Evolutionary conservation across 768 basidiomycete species (phyloP).

Genomic region (Kwoniella heveanensis): DNA sequence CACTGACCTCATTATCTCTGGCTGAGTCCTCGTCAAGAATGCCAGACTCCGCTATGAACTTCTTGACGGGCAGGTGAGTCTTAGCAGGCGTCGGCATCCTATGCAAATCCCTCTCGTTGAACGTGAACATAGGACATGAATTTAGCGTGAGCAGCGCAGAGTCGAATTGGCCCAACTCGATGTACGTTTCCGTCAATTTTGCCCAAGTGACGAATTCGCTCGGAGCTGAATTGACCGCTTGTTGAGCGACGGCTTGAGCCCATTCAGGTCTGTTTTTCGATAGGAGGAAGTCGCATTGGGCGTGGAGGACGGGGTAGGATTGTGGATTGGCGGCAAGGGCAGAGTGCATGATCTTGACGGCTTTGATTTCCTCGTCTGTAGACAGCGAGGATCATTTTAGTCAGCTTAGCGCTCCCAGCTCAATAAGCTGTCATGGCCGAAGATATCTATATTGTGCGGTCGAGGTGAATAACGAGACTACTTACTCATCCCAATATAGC

Average conservation of each 20-base stretch:
- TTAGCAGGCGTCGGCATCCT: conserved; percentile 75
- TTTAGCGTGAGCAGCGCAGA: conserved; percentile 86
- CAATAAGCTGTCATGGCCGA: too few relatives aligned
- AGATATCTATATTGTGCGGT: too few relatives aligned
- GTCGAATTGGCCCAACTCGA: conserved; percentile 84
- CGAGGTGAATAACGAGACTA: conserved; percentile 34
- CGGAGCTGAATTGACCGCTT: conserved; percentile 97
- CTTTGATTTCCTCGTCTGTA: conserved; percentile 96
- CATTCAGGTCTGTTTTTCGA: conserved; percentile 81
- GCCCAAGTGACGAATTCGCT: conserved; percentile 99
- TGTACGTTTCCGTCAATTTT: conserved; percentile 91
- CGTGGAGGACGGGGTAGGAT: conserved; percentile 90
- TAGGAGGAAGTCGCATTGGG: conserved; percentile 89
- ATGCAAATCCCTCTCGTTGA: conserved; percentile 92
- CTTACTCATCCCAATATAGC: conserved; percentile 97
- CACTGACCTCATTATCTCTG: conserved; percentile 71
- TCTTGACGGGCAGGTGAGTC: conserved; percentile 81
- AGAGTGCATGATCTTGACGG: conserved; percentile 84
- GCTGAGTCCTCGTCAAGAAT: conserved; percentile 82
- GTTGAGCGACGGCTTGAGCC: conserved; percentile 86
- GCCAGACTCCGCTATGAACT: conserved; percentile 72
- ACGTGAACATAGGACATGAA: conserved; percentile 99
- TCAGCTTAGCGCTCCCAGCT: background rate
- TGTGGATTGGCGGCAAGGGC: conserved; percentile 85
- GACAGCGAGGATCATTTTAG: background rate